A percentile compares a stretch with the other conserved stretches of the same genome.
Conservation (phyloP, 495 filamentous ascomycete species). For the Glutinoglossum americanum region DNA sequence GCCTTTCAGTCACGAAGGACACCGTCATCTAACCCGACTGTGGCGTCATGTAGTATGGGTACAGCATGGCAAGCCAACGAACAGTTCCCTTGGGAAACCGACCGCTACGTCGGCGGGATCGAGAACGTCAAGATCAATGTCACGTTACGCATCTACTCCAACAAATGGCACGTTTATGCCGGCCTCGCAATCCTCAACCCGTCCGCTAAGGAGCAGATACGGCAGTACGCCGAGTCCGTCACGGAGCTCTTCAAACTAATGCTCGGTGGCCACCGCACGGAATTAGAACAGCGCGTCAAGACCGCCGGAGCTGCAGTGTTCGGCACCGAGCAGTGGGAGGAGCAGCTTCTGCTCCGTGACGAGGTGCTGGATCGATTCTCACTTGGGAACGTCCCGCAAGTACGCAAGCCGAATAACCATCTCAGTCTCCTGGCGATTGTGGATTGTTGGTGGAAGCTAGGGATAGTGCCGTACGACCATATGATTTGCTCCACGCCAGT, state of each 20-base stretch:
- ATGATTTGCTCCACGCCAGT: slow-evolving; percentile 97
- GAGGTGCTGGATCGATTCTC: slow-evolving; percentile 76
- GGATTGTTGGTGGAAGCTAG: slow-evolving; percentile 86
- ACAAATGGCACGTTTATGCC: slow-evolving; percentile 98
- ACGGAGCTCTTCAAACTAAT: slow-evolving; percentile 94
- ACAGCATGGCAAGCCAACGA: slow-evolving; percentile 83
- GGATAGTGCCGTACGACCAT: slow-evolving; percentile 91
- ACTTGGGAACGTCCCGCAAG: slow-evolving; percentile 41
- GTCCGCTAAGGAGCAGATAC: slow-evolving; percentile 72
- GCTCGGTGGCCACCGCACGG: slow-evolving; percentile 59
- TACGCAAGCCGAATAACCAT: slow-evolving; percentile 70
- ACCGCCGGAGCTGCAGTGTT: slow-evolving; percentile 68
- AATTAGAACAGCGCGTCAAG: slow-evolving; percentile 62
- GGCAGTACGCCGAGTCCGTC: slow-evolving; percentile 77
- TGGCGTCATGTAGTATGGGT: slow-evolving; percentile 47
- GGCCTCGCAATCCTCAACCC: slow-evolving; percentile 93
- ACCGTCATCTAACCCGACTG: not conserved
- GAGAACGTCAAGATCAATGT: slow-evolving; percentile 99
- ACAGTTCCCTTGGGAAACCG: slow-evolving; percentile 89
- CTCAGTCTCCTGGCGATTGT: slow-evolving; percentile 92
- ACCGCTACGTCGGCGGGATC: slow-evolving; percentile 84
- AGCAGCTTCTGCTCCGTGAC: slow-evolving; percentile 52
- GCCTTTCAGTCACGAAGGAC: not conserved
- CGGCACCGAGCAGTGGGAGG: slow-evolving; percentile 26
- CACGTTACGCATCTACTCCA: slow-evolving; percentile 86